These are phyloP conservation scores for Cantharellus anzutake DNA, from an alignment of 768 basidiomycete genomes.

Conservation along the genomic window DNA sequence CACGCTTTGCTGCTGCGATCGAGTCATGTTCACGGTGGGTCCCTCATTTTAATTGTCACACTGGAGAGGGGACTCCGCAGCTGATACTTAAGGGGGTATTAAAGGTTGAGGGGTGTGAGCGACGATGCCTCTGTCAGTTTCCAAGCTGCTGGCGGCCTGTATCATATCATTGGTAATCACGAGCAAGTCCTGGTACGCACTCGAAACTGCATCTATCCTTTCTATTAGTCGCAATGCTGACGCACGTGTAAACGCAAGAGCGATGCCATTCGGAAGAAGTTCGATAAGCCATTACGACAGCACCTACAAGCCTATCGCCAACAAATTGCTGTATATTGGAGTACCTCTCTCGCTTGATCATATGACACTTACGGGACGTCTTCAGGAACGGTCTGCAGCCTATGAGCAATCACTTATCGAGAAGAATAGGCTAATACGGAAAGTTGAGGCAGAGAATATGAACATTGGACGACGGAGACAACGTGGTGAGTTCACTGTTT, in stretches of 20 bases:
- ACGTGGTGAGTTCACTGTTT: slow-evolving; percentile 40
- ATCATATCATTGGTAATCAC: slow-evolving; percentile 82
- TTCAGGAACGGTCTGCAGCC: slow-evolving; percentile 60
- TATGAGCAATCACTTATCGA: slow-evolving; percentile 72
- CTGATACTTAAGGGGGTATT: background rate
- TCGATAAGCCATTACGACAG: slow-evolving; percentile 77
- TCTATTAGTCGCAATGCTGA: background rate
- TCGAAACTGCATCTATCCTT: background rate
- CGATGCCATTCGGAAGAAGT: slow-evolving; percentile 68
- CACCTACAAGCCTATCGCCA: slow-evolving; percentile 64
- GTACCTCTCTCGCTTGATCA: background rate
- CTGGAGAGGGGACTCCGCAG: background rate
- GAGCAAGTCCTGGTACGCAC: slow-evolving; percentile 67
- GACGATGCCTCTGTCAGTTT: slow-evolving; percentile 68
- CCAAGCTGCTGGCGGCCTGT: slow-evolving; percentile 72
- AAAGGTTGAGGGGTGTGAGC: slow-evolving; percentile 55
- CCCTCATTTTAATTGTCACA: background rate
- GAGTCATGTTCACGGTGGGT: slow-evolving; percentile 65
- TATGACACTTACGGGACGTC: background rate
- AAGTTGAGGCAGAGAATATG: slow-evolving; percentile 53
- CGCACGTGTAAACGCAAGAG: slow-evolving; percentile 27
- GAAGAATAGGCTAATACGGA: slow-evolving; percentile 30
- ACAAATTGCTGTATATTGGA: slow-evolving; percentile 39
- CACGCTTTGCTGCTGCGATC: slow-evolving; percentile 72
- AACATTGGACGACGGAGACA: slow-evolving; percentile 43